A percentile compares a stretch with the other conserved stretches of the same genome.
Evolutionary conservation across 768 basidiomycete genomes (phyloP).

Genomic region (Agaricus sinodeliciosus): DNA sequence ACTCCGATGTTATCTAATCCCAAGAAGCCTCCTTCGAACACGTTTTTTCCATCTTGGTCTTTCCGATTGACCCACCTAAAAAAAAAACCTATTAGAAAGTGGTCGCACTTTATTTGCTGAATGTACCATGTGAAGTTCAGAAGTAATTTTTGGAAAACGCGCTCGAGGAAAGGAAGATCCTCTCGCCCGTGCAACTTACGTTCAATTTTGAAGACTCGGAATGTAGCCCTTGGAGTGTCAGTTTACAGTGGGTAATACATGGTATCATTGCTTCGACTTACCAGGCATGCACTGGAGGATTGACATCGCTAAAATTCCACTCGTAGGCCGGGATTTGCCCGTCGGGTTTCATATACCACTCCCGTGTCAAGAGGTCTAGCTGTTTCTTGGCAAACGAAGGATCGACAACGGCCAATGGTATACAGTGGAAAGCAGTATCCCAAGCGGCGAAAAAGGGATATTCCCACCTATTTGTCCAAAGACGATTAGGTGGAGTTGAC

Average conservation of each 20-base stretch:
- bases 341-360: conserved; percentile 99
- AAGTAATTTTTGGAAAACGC: conserved; percentile 96
- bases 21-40: conserved; percentile 98
- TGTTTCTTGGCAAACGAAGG: conserved; percentile 97
- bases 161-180: conserved; percentile 88
- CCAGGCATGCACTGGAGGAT: conserved; percentile 99
- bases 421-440: conserved; percentile 99
- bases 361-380: conserved; percentile 89
- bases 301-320: conserved; percentile 99
- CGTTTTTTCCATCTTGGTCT: conserved; percentile 89
- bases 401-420: conserved; percentile 94
- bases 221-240: conserved; percentile 67
- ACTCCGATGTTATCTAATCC: conserved; percentile 97
- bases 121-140: conserved; percentile 92
- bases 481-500: conserved; percentile 7
- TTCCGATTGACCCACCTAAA: conserved; percentile 97
- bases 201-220: conserved; percentile 99
- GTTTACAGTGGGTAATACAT: background rate
- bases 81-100: background rate
- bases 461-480: conserved; percentile 64
- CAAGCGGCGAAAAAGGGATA: conserved; percentile 99
- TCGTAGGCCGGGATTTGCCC: conserved; percentile 99
- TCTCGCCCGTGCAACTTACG: conserved; percentile 89
- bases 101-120: background rate
- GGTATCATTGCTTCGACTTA: conserved; percentile 20